Conservation (phyloP, 2,329 filamentous ascomycete genomes). For the Clonostachys chloroleuca region DNA sequence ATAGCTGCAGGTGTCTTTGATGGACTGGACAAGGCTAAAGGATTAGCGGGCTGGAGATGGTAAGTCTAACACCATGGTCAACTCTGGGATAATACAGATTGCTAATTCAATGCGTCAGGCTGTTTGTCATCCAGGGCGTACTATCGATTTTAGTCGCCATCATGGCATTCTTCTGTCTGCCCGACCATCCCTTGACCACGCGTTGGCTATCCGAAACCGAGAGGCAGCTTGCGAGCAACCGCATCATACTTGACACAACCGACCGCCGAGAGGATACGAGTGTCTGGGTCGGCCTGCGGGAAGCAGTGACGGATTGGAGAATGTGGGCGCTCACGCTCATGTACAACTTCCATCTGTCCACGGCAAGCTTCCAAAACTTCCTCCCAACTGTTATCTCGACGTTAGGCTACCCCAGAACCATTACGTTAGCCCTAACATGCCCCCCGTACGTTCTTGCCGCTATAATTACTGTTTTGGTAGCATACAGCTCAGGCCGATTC, state of each 20-base stretch:
- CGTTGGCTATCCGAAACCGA: conserved; percentile 35
- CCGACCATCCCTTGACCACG: conserved; percentile 35
- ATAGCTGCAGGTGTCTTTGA: conserved; percentile 53
- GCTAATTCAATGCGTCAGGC: conserved; percentile 11
- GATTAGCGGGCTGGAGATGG: conserved; percentile 58
- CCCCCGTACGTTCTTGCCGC: conserved; percentile 34
- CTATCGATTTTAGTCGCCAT: conserved; percentile 21
- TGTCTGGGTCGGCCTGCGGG: conserved; percentile 33
- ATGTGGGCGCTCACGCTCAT: conserved; percentile 44
- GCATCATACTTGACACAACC: conserved; percentile 39
- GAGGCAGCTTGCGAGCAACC: conserved; percentile 32
- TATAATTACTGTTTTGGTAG: conserved; percentile 25
- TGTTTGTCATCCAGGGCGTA: conserved; percentile 64
- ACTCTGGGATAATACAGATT: conserved; percentile 5
- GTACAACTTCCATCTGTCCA: conserved; percentile 45
- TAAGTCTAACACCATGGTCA: conserved; percentile 17
- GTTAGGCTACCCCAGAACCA: conserved; percentile 30
- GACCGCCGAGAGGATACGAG: conserved; percentile 32
- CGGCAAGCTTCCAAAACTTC: conserved; percentile 37
- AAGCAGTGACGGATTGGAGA: conserved; percentile 37
- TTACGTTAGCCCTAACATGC: conserved; percentile 36
- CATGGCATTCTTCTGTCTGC: conserved; percentile 17
- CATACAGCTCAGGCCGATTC: conserved; percentile 74
- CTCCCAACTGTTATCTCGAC: conserved; percentile 12
- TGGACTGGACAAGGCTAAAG: conserved; percentile 26